Conservation (phyloP, 2,329 filamentous ascomycete species). For the Claviceps humidiphila region DNA sequence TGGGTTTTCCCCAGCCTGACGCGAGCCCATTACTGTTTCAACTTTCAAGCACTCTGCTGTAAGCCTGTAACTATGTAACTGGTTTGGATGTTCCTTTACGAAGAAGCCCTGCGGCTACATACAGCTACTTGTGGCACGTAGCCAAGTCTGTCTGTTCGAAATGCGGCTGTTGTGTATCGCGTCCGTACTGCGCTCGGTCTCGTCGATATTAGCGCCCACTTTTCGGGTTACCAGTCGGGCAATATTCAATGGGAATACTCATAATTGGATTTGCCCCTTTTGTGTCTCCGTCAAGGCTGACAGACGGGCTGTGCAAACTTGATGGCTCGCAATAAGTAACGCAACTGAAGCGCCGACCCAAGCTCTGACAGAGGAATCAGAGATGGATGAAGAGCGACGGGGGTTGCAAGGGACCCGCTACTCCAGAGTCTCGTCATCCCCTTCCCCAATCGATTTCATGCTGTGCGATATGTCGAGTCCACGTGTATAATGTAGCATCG, state of each 20-base stretch:
- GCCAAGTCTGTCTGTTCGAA: neutral
- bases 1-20: neutral
- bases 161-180: neutral
- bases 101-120: neutral
- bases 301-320: neutral
- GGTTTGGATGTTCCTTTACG: neutral
- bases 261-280: neutral
- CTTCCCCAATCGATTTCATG: neutral
- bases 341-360: neutral
- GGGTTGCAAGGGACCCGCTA: neutral
- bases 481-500: neutral
- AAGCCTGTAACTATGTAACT: neutral
- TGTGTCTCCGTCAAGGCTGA: neutral
- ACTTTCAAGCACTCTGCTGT: neutral
- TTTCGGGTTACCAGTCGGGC: neutral
- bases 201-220: neutral
- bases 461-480: neutral
- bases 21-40: neutral
- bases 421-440: neutral
- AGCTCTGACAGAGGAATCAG: neutral
- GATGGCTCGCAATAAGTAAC: neutral
- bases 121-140: neutral
- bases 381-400: neutral
- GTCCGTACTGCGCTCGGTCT: neutral
- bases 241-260: neutral